Percentiles rank a stretch among this genome's conserved stretches.
phyloP scores from a whole-genome alignment of 352 stramenopile species.

The Phytophthora rubi region DNA sequence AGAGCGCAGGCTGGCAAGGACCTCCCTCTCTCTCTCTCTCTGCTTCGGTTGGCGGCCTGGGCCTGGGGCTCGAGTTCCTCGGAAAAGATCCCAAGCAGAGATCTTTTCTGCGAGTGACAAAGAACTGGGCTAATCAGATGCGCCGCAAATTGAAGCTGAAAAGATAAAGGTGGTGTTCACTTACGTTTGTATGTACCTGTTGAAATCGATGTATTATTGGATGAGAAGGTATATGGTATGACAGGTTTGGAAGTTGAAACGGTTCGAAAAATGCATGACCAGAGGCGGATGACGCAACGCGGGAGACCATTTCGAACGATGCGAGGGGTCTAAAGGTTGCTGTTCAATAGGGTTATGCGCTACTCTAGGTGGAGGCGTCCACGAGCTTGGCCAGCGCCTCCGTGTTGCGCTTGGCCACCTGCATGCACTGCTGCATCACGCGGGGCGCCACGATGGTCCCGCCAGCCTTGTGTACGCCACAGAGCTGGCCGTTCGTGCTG shows the following conservation, averaged over 20 bases:
- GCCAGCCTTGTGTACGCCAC: slow-evolving; percentile 76
- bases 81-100: too few species aligned
- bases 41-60: not conserved
- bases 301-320: too few species aligned
- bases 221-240: not conserved
- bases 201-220: not conserved
- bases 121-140: slow-evolving; percentile 5
- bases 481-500: slow-evolving; percentile 67
- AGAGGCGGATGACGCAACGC: not conserved
- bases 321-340: not conserved
- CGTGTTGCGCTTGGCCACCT: slow-evolving; percentile 54
- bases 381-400: slow-evolving; percentile 49
- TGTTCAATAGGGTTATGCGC: slow-evolving; percentile 1
- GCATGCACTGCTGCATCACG: slow-evolving; percentile 73
- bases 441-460: slow-evolving; percentile 49
- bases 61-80: not conserved
- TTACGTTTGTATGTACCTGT: too few species aligned
- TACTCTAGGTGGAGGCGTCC: slow-evolving; percentile 29
- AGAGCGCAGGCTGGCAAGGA: not conserved
- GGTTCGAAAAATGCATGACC: not conserved
- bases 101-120: slow-evolving; percentile 35
- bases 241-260: not conserved
- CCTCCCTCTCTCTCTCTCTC: slow-evolving; percentile 8
- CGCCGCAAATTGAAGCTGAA: not conserved
- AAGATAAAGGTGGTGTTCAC: too few species aligned